These are phyloP conservation scores for Exophiala mesophila DNA, from an alignment of 2,329 filamentous ascomycete genomes.

Conservation along the genomic window DNA sequence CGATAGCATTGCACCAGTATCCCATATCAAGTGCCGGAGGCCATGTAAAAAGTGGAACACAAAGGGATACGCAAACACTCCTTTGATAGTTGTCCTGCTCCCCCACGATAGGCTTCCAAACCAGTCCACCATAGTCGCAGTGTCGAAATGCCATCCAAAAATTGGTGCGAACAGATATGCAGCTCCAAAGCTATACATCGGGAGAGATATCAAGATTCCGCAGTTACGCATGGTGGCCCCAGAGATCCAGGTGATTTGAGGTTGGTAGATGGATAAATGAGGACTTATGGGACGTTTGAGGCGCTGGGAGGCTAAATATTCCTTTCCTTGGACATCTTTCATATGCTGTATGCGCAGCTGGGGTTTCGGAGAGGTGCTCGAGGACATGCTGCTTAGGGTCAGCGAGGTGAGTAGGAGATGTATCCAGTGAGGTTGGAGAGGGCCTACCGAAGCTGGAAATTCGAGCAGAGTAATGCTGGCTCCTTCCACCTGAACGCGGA, in stretches of 20 bases:
- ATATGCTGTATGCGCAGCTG: conserved; percentile 25
- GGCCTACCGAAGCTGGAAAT: too few species aligned
- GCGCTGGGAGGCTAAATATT: conserved; percentile 75
- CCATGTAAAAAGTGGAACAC: conserved; percentile 64
- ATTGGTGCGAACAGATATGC: conserved; percentile 76
- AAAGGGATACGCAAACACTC: conserved; percentile 58
- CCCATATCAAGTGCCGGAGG: conserved; percentile 66
- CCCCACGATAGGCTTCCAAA: conserved; percentile 58
- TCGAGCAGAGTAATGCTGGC: too few species aligned
- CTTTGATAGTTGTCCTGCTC: conserved; percentile 57
- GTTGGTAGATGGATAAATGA: conserved; percentile 79
- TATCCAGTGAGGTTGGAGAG: too few species aligned
- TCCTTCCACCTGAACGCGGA: too few species aligned
- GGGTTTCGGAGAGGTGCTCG: conserved; percentile 2
- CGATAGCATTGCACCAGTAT: conserved; percentile 56
- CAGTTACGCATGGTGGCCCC: conserved; percentile 77
- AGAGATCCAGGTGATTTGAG: conserved; percentile 77
- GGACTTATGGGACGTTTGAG: conserved; percentile 74
- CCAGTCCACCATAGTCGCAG: conserved; percentile 56
- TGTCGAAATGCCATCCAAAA: conserved; percentile 65
- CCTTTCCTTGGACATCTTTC: conserved; percentile 51
- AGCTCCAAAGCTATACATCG: conserved; percentile 72
- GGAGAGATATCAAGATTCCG: conserved; percentile 63
- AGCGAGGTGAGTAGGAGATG: too few species aligned
- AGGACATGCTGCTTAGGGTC: too few species aligned